Conservation (phyloP, 192 early-diverging fungal species). For the Globomyces pollinis-pini region DNA sequence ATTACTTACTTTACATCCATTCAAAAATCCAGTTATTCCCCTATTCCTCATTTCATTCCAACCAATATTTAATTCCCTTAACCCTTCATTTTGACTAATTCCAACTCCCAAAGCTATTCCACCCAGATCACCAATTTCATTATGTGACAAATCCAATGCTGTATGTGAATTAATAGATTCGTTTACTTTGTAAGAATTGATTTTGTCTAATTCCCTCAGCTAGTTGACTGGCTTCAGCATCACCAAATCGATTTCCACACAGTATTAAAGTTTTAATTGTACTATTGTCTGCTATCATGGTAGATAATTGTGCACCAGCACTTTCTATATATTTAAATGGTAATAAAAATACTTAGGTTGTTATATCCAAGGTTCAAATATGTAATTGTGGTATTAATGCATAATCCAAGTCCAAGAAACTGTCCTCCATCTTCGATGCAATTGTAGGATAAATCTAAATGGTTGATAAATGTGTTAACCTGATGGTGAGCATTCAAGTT, state of each 20-base stretch:
- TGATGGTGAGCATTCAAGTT: constrained; percentile 1
- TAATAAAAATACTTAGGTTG: constrained; percentile 17
- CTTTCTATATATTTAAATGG: constrained; percentile 15
- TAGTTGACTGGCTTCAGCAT: constrained; percentile 37
- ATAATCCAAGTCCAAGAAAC: constrained; percentile 25
- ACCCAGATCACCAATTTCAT: constrained; percentile 43
- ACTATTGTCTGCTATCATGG: constrained; percentile 38
- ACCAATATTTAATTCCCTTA: constrained; percentile 40
- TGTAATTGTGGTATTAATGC: constrained; percentile 28
- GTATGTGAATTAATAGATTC: background rate
- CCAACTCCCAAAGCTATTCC: constrained; percentile 40
- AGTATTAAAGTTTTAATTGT: constrained; percentile 36
- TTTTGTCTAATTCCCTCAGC: constrained; percentile 41
- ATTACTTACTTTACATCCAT: constrained; percentile 25
- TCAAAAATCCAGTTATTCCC: constrained; percentile 37
- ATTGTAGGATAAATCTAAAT: constrained; percentile 40
- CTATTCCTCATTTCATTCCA: constrained; percentile 39
- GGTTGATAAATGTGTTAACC: constrained; percentile 22
- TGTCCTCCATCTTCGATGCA: constrained; percentile 40
- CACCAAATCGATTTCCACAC: constrained; percentile 37
- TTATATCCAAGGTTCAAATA: constrained; percentile 37
- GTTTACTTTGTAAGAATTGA: constrained; percentile 29
- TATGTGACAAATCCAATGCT: constrained; percentile 44
- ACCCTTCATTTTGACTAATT: constrained; percentile 27
- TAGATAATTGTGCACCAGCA: constrained; percentile 19